phyloP scores from a whole-genome alignment of 2,329 filamentous ascomycete species.

The Hymenotorrendiella dingleyae region DNA sequence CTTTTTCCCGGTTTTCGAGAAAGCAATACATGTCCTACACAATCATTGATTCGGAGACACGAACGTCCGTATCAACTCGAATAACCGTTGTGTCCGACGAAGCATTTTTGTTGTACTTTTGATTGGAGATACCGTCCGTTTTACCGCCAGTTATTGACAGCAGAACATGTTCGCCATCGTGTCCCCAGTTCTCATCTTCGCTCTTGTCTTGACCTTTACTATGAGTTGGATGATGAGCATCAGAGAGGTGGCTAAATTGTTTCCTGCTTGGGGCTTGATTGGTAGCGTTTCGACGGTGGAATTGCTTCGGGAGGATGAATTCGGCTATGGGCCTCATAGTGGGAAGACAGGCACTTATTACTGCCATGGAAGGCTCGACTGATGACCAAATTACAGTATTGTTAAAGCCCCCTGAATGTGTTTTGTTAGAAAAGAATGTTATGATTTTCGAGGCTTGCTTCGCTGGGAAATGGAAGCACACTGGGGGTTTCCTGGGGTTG shows the following conservation, averaged over 20 bases:
- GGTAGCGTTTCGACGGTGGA: neutral
- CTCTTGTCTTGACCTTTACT: neutral
- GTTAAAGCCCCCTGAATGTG: neutral
- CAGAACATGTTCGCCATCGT: neutral
- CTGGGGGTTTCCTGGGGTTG: neutral
- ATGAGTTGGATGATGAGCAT: neutral
- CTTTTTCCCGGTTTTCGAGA: no score
- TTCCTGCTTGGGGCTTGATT: neutral
- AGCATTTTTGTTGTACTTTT: no score
- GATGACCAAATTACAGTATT: slow-evolving; percentile 6
- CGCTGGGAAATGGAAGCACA: neutral
- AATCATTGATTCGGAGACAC: no score
- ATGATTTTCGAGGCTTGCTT: neutral
- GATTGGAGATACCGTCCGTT: no score
- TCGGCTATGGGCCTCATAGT: neutral
- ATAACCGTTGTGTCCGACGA: no score
- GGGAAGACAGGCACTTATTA: slow-evolving; percentile 9
- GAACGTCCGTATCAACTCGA: no score
- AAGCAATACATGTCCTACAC: no score
- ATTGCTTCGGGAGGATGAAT: neutral
- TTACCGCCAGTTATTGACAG: neutral
- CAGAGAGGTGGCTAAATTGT: neutral
- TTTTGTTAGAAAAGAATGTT: neutral
- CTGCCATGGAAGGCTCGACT: slow-evolving; percentile 3
- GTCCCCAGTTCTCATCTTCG: neutral